Conservation (phyloP, 108 stramenopile genomes). For the Nitzschia sp. region DNA sequence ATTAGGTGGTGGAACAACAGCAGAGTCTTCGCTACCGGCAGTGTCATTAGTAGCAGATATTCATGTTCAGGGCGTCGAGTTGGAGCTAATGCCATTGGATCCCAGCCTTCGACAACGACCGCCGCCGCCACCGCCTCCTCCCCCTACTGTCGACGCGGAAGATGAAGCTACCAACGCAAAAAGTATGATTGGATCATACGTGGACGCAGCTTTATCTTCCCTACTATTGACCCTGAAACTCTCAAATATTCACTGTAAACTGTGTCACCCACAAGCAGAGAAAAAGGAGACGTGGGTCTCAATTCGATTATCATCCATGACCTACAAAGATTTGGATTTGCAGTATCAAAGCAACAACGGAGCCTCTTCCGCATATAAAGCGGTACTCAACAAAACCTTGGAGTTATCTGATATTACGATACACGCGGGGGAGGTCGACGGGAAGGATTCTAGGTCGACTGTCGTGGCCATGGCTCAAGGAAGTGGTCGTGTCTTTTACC, state of each 20-base stretch:
- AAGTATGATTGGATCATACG: slow-evolving; percentile 47
- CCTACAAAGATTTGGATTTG: slow-evolving; percentile 58
- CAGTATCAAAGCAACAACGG: not conserved
- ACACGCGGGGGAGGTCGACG: slow-evolving; percentile 25
- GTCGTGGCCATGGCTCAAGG: slow-evolving; percentile 36
- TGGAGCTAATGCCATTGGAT: slow-evolving; percentile 27
- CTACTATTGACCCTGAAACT: slow-evolving; percentile 48
- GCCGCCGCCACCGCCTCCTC: not conserved
- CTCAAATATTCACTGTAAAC: slow-evolving; percentile 33
- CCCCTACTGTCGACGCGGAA: not conserved
- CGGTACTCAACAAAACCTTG: slow-evolving; percentile 31
- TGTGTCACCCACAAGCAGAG: not conserved
- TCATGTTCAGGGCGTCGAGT: slow-evolving; percentile 42
- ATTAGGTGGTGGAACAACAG: slow-evolving; percentile 26
- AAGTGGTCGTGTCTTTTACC: slow-evolving; percentile 35
- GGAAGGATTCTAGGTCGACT: not conserved
- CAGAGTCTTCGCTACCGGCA: slow-evolving; percentile 20
- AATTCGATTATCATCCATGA: slow-evolving; percentile 43
- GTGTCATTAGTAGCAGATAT: slow-evolving; percentile 48
- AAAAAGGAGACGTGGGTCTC: slow-evolving; percentile 35
- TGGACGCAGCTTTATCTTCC: slow-evolving; percentile 57
- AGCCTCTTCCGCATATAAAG: not conserved
- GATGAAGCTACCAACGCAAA: slow-evolving; percentile 5
- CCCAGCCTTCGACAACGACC: not conserved
- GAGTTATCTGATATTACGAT: slow-evolving; percentile 35